Conservation (phyloP, 2,329 filamentous ascomycete species). For the Rugonectria rugulosa region DNA sequence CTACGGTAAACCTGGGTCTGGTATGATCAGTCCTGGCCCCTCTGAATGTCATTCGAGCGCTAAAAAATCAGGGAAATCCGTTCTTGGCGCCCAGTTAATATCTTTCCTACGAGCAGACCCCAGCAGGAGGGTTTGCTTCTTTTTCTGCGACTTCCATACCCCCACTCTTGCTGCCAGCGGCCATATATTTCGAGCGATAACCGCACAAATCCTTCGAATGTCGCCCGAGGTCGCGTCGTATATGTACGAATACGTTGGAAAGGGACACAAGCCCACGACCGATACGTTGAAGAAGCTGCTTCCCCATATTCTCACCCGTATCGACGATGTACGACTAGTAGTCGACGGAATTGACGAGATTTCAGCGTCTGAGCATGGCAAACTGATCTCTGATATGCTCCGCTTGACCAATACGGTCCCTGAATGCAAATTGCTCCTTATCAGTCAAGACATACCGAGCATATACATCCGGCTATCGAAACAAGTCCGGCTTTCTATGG, state of each 20-base stretch:
- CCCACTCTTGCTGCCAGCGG: not conserved
- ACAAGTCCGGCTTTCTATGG: not conserved
- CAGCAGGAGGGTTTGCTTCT: not conserved
- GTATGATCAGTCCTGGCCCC: not conserved
- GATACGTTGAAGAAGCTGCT: not conserved
- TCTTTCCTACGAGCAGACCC: constrained; percentile 1
- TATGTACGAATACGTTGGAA: constrained; percentile 2
- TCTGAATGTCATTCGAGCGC: too few relatives aligned
- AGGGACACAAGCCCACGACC: not conserved
- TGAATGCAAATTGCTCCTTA: not conserved
- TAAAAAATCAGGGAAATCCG: constrained; percentile 10
- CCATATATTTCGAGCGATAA: not conserved
- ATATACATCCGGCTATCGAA: not conserved
- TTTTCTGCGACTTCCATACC: constrained; percentile 10
- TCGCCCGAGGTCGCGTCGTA: not conserved
- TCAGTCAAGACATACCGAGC: not conserved
- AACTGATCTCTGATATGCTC: not conserved
- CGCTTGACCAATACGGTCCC: not conserved
- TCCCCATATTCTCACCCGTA: not conserved
- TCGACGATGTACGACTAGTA: not conserved
- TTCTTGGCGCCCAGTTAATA: constrained; percentile 4
- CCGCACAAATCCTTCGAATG: not conserved
- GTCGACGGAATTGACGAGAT: constrained; percentile 8
- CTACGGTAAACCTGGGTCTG: constrained; percentile 13
- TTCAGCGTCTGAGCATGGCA: not conserved